Conservation (phyloP, 257 asterid species). For the Solanum gracilifrons region DNA sequence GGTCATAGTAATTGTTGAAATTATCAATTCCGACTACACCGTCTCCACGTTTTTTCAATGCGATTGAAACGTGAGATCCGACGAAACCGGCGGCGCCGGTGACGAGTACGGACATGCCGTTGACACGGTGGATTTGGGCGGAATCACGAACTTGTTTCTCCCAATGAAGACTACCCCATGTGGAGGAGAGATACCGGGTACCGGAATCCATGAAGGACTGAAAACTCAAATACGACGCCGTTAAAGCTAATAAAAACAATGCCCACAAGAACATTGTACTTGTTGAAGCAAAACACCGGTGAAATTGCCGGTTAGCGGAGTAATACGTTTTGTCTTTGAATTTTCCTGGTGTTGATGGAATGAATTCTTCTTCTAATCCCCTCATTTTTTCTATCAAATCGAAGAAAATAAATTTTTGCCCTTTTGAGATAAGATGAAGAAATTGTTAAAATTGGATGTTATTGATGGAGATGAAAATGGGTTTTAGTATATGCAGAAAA, state of each 20-base stretch:
- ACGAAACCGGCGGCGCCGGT: conserved; percentile 16
- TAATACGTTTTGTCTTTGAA: conserved; percentile 5
- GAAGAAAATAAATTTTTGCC: neutral
- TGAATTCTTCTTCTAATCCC: conserved; percentile 6
- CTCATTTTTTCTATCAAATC: neutral
- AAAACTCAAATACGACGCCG: conserved; percentile 18
- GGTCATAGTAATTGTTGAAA: conserved; percentile 15
- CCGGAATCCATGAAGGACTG: conserved; percentile 10
- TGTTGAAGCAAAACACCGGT: conserved; percentile 13
- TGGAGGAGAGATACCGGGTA: conserved; percentile 5
- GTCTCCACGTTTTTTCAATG: conserved; percentile 8
- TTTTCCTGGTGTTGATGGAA: conserved; percentile 16
- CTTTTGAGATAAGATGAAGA: neutral
- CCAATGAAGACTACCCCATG: conserved; percentile 19
- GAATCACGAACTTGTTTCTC: conserved; percentile 13
- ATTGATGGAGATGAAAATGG: neutral
- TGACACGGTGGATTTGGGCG: conserved; percentile 3
- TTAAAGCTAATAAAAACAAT: conserved; percentile 9
- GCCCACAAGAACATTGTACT: conserved; percentile 19
- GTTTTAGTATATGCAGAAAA: neutral
- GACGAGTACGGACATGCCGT: conserved; percentile 10
- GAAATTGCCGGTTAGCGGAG: neutral
- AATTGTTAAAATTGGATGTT: neutral
- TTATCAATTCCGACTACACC: conserved; percentile 11
- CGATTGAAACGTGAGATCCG: conserved; percentile 7